Conservation (phyloP, 2,329 filamentous ascomycete species). For the Aspergillus sp. region DNA sequence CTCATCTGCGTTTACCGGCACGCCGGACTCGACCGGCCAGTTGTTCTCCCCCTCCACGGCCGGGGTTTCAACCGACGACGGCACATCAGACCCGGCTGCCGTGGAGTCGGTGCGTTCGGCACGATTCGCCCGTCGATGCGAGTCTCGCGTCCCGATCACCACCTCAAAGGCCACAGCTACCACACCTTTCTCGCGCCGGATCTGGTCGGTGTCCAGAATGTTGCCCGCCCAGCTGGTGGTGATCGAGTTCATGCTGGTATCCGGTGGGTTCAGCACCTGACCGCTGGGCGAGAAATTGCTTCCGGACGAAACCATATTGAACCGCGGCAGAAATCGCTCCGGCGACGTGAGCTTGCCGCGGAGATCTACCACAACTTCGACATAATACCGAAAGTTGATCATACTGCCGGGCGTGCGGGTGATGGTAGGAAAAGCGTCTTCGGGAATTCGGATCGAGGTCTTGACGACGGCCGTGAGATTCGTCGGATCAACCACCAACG, state of each 20-base stretch:
- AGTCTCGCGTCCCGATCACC: constrained; percentile 82
- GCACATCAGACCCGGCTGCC: constrained; percentile 28
- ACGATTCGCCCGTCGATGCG: constrained; percentile 52
- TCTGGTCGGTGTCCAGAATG: constrained; percentile 81
- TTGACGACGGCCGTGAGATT: constrained; percentile 77
- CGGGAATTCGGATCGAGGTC: constrained; percentile 79
- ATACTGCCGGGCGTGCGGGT: constrained; percentile 84
- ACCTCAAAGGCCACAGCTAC: constrained; percentile 83
- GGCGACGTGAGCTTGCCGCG: constrained; percentile 81
- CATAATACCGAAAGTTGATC: constrained; percentile 91
- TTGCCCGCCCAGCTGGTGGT: constrained; percentile 51
- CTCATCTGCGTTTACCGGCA: constrained; percentile 14
- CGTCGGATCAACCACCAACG: constrained; percentile 79
- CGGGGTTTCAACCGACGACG: constrained; percentile 16
- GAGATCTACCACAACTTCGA: constrained; percentile 89
- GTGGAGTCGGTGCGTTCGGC: constrained; percentile 29
- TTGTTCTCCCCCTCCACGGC: constrained; percentile 24
- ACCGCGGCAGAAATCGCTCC: constrained; percentile 60
- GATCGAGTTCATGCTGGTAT: constrained; percentile 32
- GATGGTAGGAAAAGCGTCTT: constrained; percentile 90
- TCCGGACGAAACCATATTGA: constrained; percentile 49
- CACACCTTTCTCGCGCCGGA: constrained; percentile 88
- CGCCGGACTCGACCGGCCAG: constrained; percentile 22
- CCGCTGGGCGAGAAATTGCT: constrained; percentile 44
- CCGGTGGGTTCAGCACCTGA: constrained; percentile 30